A percentile compares a stretch with the other conserved stretches of the same genome.
Evolutionary conservation across 2,329 filamentous ascomycete genomes (phyloP).

Genomic region (Fusarium hainanense): DNA sequence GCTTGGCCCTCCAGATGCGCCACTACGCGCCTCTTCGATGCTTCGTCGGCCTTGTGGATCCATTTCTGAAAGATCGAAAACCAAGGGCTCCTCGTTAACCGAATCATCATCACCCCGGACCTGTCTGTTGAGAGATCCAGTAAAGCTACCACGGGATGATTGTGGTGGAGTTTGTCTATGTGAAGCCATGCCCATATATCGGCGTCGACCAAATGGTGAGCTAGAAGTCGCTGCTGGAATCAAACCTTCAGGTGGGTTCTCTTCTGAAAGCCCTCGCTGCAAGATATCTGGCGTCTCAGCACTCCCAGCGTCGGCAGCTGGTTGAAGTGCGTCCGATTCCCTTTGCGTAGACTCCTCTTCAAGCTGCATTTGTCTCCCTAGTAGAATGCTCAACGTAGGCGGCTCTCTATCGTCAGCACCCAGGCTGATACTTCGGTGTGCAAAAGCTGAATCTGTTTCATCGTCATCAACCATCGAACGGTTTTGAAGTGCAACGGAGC

Average conservation of each 20-base stretch:
- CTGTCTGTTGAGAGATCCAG: slow-evolving; percentile 53
- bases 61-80: slow-evolving; percentile 80
- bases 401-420: slow-evolving; percentile 73
- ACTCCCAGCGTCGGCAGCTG: slow-evolving; percentile 56
- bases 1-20: slow-evolving; percentile 47
- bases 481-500: slow-evolving; percentile 74
- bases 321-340: slow-evolving; percentile 51
- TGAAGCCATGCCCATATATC: slow-evolving; percentile 59
- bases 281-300: slow-evolving; percentile 54
- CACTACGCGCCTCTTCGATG: slow-evolving; percentile 64
- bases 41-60: slow-evolving; percentile 68
- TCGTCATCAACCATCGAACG: slow-evolving; percentile 67
- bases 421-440: slow-evolving; percentile 74
- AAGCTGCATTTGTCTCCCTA: slow-evolving; percentile 58
- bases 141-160: slow-evolving; percentile 60
- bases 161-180: slow-evolving; percentile 58
- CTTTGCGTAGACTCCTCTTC: slow-evolving; percentile 48
- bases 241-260: slow-evolving; percentile 59
- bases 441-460: slow-evolving; percentile 69
- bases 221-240: slow-evolving; percentile 54
- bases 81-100: slow-evolving; percentile 73
- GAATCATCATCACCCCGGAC: slow-evolving; percentile 60
- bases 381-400: slow-evolving; percentile 72
- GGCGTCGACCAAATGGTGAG: slow-evolving; percentile 59
- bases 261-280: slow-evolving; percentile 58